A percentile compares a stretch with the other conserved stretches of the same genome.
phyloP scores from a whole-genome alignment of 176 grass and related monocot species.

The Eleusine indica region DNA sequence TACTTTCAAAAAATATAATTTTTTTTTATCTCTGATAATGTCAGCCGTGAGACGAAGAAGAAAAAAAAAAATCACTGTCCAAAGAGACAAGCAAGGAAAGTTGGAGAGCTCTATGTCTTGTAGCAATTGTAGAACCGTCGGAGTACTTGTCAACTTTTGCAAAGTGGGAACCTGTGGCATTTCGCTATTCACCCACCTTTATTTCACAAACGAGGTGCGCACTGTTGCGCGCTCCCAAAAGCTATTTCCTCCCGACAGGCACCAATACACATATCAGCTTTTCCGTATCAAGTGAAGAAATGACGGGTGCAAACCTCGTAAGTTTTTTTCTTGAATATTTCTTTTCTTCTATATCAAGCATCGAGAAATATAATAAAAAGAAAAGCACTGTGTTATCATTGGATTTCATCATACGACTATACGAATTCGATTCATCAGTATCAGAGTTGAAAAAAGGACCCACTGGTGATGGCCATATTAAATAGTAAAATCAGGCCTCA shows the following conservation, averaged over 20 bases:
- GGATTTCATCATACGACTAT: background rate
- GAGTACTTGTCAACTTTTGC: constrained; percentile 43
- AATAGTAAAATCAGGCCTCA: background rate
- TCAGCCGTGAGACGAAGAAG: constrained; percentile 12
- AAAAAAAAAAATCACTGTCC: constrained; percentile 36
- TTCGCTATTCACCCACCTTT: constrained; percentile 37
- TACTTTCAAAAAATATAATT: constrained; percentile 2
- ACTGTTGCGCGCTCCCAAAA: constrained; percentile 36
- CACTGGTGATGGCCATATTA: constrained; percentile 22
- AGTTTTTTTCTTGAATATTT: background rate
- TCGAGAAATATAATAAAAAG: constrained; percentile 8
- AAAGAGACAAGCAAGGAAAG: constrained; percentile 16
- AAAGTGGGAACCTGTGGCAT: constrained; percentile 44
- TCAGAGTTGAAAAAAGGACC: constrained; percentile 38
- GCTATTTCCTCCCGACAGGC: constrained; percentile 24
- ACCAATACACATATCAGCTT: constrained; percentile 25
- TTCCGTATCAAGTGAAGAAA: constrained; percentile 2
- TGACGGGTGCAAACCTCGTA: background rate
- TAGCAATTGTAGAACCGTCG: constrained; percentile 36
- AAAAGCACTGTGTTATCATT: background rate
- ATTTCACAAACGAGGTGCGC: constrained; percentile 41
- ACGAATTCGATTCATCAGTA: background rate
- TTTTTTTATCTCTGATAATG: background rate
- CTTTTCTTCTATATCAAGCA: background rate
- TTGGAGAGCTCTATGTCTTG: constrained; percentile 3